phyloP scores from a whole-genome alignment of 345 rosid genomes.

The Cardamine chenopodiifolia region DNA sequence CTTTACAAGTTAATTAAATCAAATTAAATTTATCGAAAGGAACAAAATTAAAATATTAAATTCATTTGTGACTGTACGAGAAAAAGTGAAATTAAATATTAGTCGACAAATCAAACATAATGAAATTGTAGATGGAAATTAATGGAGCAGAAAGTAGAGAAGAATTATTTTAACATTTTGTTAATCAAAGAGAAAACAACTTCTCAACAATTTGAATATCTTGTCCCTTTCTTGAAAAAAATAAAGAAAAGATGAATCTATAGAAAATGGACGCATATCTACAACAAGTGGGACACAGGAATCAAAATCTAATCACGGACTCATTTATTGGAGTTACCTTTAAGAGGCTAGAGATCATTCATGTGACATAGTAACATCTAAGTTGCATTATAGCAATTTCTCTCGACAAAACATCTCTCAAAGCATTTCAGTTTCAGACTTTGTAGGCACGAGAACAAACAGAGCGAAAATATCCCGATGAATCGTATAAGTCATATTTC shows the following conservation, averaged over 20 bases:
- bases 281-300: constrained; percentile 35
- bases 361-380: too few species aligned
- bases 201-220: constrained; percentile 27
- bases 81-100: not conserved
- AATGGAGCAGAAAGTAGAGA: constrained; percentile 36
- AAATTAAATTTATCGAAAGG: not conserved
- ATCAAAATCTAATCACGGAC: constrained; percentile 38
- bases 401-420: too few species aligned
- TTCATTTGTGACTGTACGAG: not conserved
- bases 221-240: constrained; percentile 32
- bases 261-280: not conserved
- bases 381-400: too few species aligned
- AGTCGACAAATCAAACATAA: constrained; percentile 13
- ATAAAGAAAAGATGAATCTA: not conserved
- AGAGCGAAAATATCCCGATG: too few species aligned
- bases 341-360: constrained; percentile 13
- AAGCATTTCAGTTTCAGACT: too few species aligned
- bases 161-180: constrained; percentile 27
- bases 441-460: too few species aligned
- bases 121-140: constrained; percentile 26
- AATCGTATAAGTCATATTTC: too few species aligned
- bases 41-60: not conserved
- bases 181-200: constrained; percentile 40
- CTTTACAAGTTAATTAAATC: constrained; percentile 23
- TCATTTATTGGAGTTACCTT: constrained; percentile 25